Conservation (phyloP, 2,329 filamentous ascomycete genomes). For the Aspergillus hortae region DNA sequence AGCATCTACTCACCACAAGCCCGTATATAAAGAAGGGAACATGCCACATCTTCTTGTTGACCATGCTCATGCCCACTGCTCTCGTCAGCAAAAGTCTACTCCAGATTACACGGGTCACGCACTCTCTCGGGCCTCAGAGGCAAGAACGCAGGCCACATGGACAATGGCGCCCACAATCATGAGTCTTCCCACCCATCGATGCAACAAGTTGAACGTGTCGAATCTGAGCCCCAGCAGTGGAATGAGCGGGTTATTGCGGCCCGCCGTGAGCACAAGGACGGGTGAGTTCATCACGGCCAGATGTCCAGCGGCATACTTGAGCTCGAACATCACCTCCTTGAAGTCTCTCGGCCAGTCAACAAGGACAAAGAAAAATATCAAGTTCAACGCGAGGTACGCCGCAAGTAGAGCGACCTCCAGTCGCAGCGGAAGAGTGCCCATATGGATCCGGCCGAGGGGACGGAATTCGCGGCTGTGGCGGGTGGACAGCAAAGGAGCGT, state of each 20-base stretch:
- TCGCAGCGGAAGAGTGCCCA: constrained; percentile 70
- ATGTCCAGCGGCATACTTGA: constrained; percentile 78
- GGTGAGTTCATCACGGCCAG: constrained; percentile 84
- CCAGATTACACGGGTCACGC: constrained; percentile 1
- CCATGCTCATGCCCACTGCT: constrained; percentile 50
- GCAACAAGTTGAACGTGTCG: constrained; percentile 87
- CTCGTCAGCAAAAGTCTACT: not conserved
- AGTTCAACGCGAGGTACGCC: constrained; percentile 64
- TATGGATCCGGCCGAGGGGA: constrained; percentile 59
- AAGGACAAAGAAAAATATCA: constrained; percentile 61
- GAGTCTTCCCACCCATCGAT: constrained; percentile 75
- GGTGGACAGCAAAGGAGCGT: constrained; percentile 65
- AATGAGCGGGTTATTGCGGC: constrained; percentile 89
- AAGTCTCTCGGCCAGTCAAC: constrained; percentile 32
- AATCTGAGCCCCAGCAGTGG: constrained; percentile 76
- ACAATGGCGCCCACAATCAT: constrained; percentile 64
- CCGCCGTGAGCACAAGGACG: constrained; percentile 77
- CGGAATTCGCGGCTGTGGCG: constrained; percentile 71
- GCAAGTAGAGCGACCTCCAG: constrained; percentile 67
- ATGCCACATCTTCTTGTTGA: constrained; percentile 25
- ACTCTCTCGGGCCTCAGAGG: constrained; percentile 19
- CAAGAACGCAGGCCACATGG: constrained; percentile 52
- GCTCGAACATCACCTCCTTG: constrained; percentile 31
- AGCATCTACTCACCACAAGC: constrained; percentile 22
- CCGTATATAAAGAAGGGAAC: constrained; percentile 28